These are phyloP conservation scores for Cytospora piceae DNA, from an alignment of 2,329 filamentous ascomycete species.

Conservation along the genomic window DNA sequence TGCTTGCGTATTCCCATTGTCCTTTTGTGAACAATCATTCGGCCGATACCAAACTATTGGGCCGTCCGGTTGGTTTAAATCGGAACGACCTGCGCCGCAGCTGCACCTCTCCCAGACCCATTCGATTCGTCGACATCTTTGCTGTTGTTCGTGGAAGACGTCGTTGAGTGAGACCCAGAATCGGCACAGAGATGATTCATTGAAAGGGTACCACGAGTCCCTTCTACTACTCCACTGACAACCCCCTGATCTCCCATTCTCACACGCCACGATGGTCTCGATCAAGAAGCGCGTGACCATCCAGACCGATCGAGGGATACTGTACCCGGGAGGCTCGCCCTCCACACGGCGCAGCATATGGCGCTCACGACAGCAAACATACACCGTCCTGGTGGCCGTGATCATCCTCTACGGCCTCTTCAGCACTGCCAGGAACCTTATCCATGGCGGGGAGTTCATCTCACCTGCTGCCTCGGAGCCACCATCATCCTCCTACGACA, in stretches of 20 bases:
- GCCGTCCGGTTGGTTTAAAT: too few species aligned
- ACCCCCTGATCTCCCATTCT: not conserved
- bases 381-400: slow-evolving; percentile 21
- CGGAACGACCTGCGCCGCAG: too few species aligned
- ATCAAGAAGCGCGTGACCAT: slow-evolving; percentile 29
- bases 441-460: slow-evolving; percentile 23
- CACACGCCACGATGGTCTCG: not conserved
- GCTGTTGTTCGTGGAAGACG: too few species aligned
- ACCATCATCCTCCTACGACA: not conserved
- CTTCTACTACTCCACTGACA: not conserved
- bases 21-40: too few species aligned
- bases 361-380: slow-evolving; percentile 28
- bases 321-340: slow-evolving; percentile 27
- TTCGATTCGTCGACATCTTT: too few species aligned
- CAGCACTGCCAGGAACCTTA: slow-evolving; percentile 20
- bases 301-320: slow-evolving; percentile 29
- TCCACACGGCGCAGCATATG: slow-evolving; percentile 24
- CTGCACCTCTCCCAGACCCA: too few species aligned
- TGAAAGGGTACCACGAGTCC: too few species aligned
- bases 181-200: too few species aligned
- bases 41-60: too few species aligned
- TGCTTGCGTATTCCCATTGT: too few species aligned
- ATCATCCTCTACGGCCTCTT: slow-evolving; percentile 27
- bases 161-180: too few species aligned
- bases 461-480: not conserved